These are phyloP conservation scores for Ogataea philodendri DNA, from an alignment of 805 yeast species.

Conservation along the genomic window DNA sequence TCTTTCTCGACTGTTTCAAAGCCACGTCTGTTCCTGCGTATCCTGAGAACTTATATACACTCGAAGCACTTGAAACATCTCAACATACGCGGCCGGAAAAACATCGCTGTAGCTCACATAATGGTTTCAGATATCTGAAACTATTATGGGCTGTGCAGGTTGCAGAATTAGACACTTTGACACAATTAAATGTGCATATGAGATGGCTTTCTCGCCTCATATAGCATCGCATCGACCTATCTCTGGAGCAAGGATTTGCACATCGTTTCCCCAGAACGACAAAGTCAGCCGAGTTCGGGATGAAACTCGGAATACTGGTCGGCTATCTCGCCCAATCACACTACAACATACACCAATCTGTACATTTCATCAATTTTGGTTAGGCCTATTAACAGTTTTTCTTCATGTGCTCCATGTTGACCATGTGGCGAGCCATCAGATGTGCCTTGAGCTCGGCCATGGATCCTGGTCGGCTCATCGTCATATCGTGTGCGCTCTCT, in stretches of 20 bases:
- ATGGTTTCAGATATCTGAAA: slow-evolving; percentile 12
- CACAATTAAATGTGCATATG: no score
- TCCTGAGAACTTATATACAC: slow-evolving; percentile 4
- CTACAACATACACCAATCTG: no score
- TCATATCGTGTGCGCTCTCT: slow-evolving; percentile 41
- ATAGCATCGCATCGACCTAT: no score
- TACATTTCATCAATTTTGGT: not conserved
- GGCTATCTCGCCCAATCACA: no score
- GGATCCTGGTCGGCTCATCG: slow-evolving; percentile 29
- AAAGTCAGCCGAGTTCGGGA: no score
- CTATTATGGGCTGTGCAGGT: slow-evolving; percentile 6
- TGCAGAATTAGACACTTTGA: no score
- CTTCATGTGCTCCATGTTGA: slow-evolving; percentile 30
- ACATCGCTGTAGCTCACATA: not conserved
- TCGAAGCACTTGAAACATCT: slow-evolving; percentile 6
- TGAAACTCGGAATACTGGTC: no score
- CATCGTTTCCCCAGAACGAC: no score
- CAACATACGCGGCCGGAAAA: not conserved
- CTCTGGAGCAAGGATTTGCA: no score
- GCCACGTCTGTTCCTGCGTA: slow-evolving; percentile 5
- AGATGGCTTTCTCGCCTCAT: no score
- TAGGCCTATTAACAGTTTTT: slow-evolving; percentile 9
- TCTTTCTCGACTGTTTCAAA: no score
- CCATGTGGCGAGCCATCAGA: slow-evolving; percentile 41
- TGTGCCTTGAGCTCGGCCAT: slow-evolving; percentile 40